Evolutionary conservation across 2,329 filamentous ascomycete species (phyloP), one percentile per base, ranked within the genome.

Genomic region (Pyrenophora seminiperda): DNA sequence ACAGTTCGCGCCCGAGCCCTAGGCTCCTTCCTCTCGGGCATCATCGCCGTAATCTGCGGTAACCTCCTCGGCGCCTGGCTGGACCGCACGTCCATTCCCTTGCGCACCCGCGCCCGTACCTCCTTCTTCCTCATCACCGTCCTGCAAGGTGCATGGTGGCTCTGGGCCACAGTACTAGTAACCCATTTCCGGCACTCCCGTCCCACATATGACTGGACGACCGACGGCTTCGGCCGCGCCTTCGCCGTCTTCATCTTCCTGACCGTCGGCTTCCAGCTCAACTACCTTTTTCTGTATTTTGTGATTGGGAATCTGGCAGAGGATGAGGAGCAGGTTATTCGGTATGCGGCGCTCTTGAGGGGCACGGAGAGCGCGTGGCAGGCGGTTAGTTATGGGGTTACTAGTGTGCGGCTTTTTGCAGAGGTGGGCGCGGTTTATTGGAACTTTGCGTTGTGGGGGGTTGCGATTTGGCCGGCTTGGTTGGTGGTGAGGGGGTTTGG

Each of bases 271-370:
- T 90, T 90, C 60, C 87, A 90, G 71, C 58, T 89, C 6, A 90
- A 90, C 67, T 91, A 91, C 65, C 77, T 90, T 56, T 90, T 85
- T 66, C 71, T 90, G 77, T 89, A 90, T 73, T 90, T 90, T 62
- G 76, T 90, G 51, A 81, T 90, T 7, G 80, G 83, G 3, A 85
- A 89, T 58, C 67, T 91, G 2, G 85, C 88, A 1, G 70, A 76
- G 4, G 76, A 79, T 5, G 79, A 88, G 41, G 78, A 80, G 18
- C 83, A 91, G 58, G 80, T 90, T 1, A 81, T 91, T 34, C 81
- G 87, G 1, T 85, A 87, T 61, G 82, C 87, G 0, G 86, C 85
- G 0, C 71, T 91, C 10, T 75, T 91, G 2, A 79, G 87, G 47
- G 88, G 85, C 1, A 88, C 85, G 0, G 87, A 91, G 70, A 89